Conservation (phyloP, 805 yeast genomes). For the Sungouiella thailandica region DNA sequence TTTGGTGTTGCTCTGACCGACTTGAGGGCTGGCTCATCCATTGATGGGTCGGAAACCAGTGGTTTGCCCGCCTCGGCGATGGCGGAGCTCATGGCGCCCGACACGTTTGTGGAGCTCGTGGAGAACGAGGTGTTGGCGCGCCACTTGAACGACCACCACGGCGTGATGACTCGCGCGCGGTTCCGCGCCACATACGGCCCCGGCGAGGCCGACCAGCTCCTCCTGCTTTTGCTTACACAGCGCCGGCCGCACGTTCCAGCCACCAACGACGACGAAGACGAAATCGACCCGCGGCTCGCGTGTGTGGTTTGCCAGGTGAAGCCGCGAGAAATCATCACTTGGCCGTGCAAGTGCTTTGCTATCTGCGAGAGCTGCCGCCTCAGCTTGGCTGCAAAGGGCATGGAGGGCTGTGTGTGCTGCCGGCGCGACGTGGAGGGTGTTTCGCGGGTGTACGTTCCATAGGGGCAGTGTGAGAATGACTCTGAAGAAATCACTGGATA, state of each 20-base stretch:
- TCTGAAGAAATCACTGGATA: no score
- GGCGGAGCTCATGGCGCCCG: constrained; percentile 11
- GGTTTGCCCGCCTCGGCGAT: no score
- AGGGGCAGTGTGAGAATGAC: no score
- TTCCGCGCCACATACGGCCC: constrained; percentile 10
- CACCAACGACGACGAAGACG: constrained; percentile 9
- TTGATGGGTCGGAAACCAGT: no score
- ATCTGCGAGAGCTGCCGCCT: constrained; percentile 81
- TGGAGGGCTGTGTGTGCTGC: constrained; percentile 81
- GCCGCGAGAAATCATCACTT: constrained; percentile 69
- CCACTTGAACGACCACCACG: constrained; percentile 19
- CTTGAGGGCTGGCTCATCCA: not conserved
- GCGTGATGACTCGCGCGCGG: constrained; percentile 31
- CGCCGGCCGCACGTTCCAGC: constrained; percentile 2
- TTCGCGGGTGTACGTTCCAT: constrained; percentile 38
- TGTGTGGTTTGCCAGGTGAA: constrained; percentile 83
- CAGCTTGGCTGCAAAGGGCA: constrained; percentile 65
- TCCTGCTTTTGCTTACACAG: constrained; percentile 18
- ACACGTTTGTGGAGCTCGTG: constrained; percentile 7
- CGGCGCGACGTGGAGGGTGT: constrained; percentile 67
- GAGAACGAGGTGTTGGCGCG: constrained; percentile 20
- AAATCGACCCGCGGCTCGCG: constrained; percentile 30
- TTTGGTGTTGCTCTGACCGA: not conserved
- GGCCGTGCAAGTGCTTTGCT: constrained; percentile 93
- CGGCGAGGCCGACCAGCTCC: constrained; percentile 12